Conservation (phyloP, 1,139 yeast genomes). For the Entelexis paramagnoliae region DNA sequence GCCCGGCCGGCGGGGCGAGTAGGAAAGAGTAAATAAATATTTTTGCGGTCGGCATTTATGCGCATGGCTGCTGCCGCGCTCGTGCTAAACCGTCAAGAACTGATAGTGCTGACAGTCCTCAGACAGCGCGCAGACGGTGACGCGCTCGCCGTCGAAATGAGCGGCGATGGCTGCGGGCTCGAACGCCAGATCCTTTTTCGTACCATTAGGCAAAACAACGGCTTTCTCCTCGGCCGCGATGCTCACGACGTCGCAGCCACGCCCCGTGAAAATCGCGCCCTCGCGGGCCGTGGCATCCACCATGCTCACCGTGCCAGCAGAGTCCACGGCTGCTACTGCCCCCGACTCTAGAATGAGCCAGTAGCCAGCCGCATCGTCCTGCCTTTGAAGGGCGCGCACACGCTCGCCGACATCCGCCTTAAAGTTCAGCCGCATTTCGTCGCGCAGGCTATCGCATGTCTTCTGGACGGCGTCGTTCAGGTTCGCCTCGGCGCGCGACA, state of each 20-base stretch:
- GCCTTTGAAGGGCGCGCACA: not conserved
- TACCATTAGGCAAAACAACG: conserved; percentile 1
- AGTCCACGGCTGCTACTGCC: not conserved
- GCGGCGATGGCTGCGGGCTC: conserved; percentile 12
- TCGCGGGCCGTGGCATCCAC: not conserved
- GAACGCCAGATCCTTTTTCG: conserved; percentile 6
- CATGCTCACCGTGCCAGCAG: not conserved
- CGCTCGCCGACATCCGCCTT: not conserved
- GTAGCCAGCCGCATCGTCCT: not conserved
- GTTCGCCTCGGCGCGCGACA: not conserved
- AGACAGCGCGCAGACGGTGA: conserved; percentile 13
- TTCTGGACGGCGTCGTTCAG: not conserved
- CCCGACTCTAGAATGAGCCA: conserved; percentile 6
- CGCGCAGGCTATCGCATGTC: conserved; percentile 1
- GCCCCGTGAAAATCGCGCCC: conserved; percentile 6
- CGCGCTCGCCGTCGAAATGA: not conserved
- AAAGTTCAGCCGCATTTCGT: not conserved
- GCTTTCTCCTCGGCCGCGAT: not conserved
- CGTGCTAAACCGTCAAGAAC: conserved; percentile 8
- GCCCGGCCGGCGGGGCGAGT: too few species aligned
- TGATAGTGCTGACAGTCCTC: conserved; percentile 17
- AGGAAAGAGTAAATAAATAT: not conserved
- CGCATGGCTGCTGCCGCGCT: not conserved
- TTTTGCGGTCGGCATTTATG: not conserved
- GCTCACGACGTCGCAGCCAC: not conserved